Percentiles rank a stretch among this genome's conserved stretches.
These are phyloP conservation scores for Saccharomyces hybrid DNA, from an alignment of 1,139 yeast species.

Conservation along the genomic window DNA sequence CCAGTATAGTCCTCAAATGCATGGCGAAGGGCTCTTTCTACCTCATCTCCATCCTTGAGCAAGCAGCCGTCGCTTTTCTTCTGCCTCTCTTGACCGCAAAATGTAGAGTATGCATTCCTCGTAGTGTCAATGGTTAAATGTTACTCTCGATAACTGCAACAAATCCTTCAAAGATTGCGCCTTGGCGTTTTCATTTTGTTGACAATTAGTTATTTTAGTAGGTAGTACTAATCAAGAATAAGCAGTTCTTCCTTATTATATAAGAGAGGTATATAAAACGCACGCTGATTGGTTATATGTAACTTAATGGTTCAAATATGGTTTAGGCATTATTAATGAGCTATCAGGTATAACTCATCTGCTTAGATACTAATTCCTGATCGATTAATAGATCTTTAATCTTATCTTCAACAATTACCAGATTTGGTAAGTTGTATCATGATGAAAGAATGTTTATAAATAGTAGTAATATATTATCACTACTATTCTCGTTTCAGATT, in stretches of 20 bases:
- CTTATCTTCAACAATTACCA: background rate
- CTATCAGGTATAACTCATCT: background rate
- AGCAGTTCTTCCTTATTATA: too few relatives aligned
- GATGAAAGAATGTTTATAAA: too few relatives aligned
- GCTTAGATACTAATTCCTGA: background rate
- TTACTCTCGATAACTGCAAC: background rate
- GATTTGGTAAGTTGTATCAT: too few relatives aligned
- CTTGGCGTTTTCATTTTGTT: background rate
- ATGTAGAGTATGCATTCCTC: background rate
- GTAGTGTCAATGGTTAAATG: background rate
- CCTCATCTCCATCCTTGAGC: background rate
- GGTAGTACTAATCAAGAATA: too few relatives aligned
- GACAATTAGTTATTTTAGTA: too few relatives aligned
- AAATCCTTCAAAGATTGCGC: background rate
- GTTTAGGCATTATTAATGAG: background rate
- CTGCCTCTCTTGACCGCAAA: background rate
- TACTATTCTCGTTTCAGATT: too few relatives aligned
- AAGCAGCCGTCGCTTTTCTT: background rate
- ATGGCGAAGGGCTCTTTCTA: background rate
- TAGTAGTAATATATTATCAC: too few relatives aligned
- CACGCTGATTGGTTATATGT: too few relatives aligned
- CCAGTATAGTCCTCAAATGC: background rate
- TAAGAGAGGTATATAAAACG: too few relatives aligned
- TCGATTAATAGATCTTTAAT: background rate
- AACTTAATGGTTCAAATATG: too few relatives aligned